phyloP scores from a whole-genome alignment of 1,284 basidiomycete genomes.

The Rhodotorula sp. region DNA sequence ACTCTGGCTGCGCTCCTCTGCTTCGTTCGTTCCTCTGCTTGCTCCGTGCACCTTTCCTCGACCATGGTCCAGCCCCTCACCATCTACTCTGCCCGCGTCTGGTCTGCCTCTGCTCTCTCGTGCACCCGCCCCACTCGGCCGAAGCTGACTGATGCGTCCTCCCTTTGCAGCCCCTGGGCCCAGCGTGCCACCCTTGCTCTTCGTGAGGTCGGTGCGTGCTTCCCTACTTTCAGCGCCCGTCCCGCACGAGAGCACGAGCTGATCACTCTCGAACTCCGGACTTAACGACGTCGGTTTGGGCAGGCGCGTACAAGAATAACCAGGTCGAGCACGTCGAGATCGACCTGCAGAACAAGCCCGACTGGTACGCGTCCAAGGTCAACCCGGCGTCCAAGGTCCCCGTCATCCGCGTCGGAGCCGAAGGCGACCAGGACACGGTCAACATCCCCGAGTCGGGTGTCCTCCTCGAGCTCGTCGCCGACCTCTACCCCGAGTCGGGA shows the following conservation, averaged over 20 bases:
- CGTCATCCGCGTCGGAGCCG: slow-evolving; percentile 30
- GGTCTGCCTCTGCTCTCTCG: background rate
- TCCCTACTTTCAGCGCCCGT: background rate
- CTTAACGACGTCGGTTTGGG: no score
- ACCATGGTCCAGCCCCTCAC: slow-evolving; percentile 3
- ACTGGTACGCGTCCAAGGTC: slow-evolving; percentile 56
- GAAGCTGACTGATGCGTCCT: background rate
- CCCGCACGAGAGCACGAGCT: slow-evolving; percentile 16
- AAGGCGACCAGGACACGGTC: slow-evolving; percentile 14
- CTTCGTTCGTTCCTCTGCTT: background rate
- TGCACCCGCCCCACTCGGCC: background rate
- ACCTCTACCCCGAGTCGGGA: slow-evolving; percentile 14
- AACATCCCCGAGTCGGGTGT: slow-evolving; percentile 39
- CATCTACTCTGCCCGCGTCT: slow-evolving; percentile 17
- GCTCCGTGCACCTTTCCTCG: background rate
- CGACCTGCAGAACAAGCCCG: slow-evolving; percentile 64
- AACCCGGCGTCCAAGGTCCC: slow-evolving; percentile 66
- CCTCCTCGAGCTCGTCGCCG: slow-evolving; percentile 39
- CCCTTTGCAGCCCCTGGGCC: slow-evolving; percentile 20
- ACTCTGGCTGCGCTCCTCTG: background rate
- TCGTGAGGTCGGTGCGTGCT: slow-evolving; percentile 55
- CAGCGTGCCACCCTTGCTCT: slow-evolving; percentile 62
- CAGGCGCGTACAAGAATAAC: slow-evolving; percentile 4
- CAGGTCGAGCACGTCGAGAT: slow-evolving; percentile 58
- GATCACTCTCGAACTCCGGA: background rate